phyloP scores from a whole-genome alignment of 169 alveolate species.

The Cryptosporidium baileyi region DNA sequence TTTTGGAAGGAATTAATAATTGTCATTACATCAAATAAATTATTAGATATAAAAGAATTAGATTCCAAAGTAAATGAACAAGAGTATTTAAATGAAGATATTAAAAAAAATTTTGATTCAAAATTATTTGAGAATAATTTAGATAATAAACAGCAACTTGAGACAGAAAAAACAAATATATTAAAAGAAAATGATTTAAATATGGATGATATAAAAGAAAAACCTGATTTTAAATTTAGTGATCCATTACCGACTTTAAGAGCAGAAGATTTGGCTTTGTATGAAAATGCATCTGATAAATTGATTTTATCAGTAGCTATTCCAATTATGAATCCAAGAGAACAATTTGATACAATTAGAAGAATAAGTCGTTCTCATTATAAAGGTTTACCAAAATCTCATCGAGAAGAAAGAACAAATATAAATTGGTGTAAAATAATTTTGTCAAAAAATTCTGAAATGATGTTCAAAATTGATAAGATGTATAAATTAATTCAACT shows the following conservation, averaged over 20 bases:
- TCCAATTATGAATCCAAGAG: slow-evolving; percentile 58
- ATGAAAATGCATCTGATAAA: slow-evolving; percentile 18
- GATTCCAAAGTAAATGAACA: neutral
- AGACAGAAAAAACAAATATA: neutral
- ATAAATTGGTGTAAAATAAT: slow-evolving; percentile 52
- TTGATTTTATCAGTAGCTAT: slow-evolving; percentile 2
- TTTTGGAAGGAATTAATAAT: slow-evolving; percentile 14
- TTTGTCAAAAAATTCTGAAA: slow-evolving; percentile 6
- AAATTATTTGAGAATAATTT: neutral
- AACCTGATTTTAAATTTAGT: slow-evolving; percentile 11
- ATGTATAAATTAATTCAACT: slow-evolving; percentile 29
- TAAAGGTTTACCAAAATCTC: slow-evolving; percentile 60
- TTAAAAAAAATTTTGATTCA: neutral
- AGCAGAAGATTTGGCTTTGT: slow-evolving; percentile 29
- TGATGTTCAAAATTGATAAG: slow-evolving; percentile 4
- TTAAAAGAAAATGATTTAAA: no score
- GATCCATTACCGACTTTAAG: slow-evolving; percentile 40
- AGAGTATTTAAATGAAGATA: neutral
- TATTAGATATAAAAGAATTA: no score
- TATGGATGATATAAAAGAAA: neutral
- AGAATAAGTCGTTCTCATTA: slow-evolving; percentile 12
- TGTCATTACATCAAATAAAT: neutral
- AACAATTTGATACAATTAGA: slow-evolving; percentile 15
- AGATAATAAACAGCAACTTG: no score
- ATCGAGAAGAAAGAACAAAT: slow-evolving; percentile 16